phyloP scores from a whole-genome alignment of 2,329 filamentous ascomycete genomes.

The Plenodomus biglobosus region DNA sequence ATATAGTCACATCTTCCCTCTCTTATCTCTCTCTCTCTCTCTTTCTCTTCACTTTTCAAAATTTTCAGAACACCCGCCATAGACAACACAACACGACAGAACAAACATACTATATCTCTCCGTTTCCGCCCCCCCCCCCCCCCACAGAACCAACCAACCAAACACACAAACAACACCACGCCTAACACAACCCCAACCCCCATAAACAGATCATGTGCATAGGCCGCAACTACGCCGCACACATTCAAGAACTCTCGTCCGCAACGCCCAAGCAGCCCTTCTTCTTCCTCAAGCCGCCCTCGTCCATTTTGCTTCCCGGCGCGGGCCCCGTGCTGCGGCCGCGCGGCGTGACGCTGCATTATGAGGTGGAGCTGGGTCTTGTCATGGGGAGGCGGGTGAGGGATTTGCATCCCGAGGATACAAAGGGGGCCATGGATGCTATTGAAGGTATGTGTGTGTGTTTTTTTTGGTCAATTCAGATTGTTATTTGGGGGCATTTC shows the following conservation, averaged over 20 bases:
- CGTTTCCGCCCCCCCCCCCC: too few relatives aligned
- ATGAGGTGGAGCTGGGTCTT: slow-evolving; percentile 90
- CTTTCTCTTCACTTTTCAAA: too few relatives aligned
- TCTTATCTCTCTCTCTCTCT: too few relatives aligned
- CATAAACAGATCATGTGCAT: slow-evolving; percentile 79
- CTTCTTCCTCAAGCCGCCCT: slow-evolving; percentile 96
- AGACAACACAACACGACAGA: too few relatives aligned
- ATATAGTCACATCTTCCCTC: too few relatives aligned
- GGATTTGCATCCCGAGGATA: slow-evolving; percentile 74
- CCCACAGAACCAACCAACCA: too few relatives aligned
- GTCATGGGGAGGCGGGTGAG: slow-evolving; percentile 80
- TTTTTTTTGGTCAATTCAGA: too few relatives aligned
- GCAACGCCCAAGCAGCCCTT: slow-evolving; percentile 89
- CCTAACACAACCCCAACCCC: not conserved
- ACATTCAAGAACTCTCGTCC: slow-evolving; percentile 90
- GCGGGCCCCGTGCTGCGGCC: slow-evolving; percentile 81
- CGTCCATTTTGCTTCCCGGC: slow-evolving; percentile 77
- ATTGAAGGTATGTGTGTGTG: slow-evolving; percentile 85
- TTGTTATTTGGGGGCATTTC: too few relatives aligned
- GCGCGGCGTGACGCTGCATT: slow-evolving; percentile 81
- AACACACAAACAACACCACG: not conserved
- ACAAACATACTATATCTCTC: too few relatives aligned
- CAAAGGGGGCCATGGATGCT: slow-evolving; percentile 73
- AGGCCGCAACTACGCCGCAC: slow-evolving; percentile 94
- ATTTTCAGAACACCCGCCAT: too few relatives aligned